Base-by-base conservation (phyloP, 164 flowering plant genomes). In the Santalum album region DNA sequence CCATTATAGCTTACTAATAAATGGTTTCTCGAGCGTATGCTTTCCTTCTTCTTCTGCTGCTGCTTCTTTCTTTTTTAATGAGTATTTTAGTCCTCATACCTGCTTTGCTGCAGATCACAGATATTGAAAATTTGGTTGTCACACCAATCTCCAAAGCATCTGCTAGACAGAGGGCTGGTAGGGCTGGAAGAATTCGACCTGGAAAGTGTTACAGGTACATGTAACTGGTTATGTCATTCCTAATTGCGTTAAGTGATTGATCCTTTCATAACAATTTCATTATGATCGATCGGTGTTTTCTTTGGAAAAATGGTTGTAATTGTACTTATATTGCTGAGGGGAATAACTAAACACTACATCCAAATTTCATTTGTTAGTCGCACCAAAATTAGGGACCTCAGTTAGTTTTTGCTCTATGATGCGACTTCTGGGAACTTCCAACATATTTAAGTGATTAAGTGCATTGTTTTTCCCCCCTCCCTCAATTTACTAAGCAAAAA, bases 61-160 rank as follows among this genome's bases (percentile, higher is more conserved):
- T 38, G 14, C 0, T 10, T 38, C 14, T 36, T 9, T 38, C 2
- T 9, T 21, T n/a, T n/a, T n/a, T n/a, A n/a, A n/a, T n/a, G n/a
- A n/a, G n/a, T n/a, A n/a, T n/a, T n/a, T 12, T 38, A 17, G 6
- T 42, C 2, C 21, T 42, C 10, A 18, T 42, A 18, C 21, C 21
- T 42, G 21, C 42, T 29, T 23, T 49, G 21, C 19, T 62, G 5
- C 70, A 89, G 99, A 74, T 94, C 26, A 69, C 95, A 34, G 92
- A 94, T 65, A 83, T 94, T 62, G 99, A 94, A 72, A 94, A 72
- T 66, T 78, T 94, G 55, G 74, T 94, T 12, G 92, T 94, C 66
- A 81, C 97, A 52, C 97, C 97, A 49, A 83, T 94, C 72, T 94
- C 97, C 9, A 85, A 79, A 74, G 99, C 99, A 52, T 90, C 97